These are phyloP conservation scores for Pyrenopolyporus hunteri DNA, from an alignment of 495 filamentous ascomycete species.

Conservation along the genomic window DNA sequence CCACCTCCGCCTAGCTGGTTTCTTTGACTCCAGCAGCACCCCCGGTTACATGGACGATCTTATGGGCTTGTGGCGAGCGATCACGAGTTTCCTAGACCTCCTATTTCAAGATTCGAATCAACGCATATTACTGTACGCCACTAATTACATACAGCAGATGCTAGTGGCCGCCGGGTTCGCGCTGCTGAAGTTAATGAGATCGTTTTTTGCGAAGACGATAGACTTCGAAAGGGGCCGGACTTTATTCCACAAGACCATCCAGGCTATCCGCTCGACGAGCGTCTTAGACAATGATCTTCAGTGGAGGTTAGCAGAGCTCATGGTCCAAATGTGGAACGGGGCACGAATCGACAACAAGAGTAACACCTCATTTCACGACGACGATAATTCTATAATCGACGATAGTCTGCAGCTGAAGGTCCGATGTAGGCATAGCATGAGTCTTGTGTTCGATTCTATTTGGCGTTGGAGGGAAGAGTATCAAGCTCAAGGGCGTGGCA, in stretches of 20 bases:
- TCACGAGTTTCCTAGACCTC: constrained; percentile 74
- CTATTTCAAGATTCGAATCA: constrained; percentile 59
- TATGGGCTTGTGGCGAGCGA: constrained; percentile 76
- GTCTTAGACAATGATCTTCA: constrained; percentile 84
- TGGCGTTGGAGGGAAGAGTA: constrained; percentile 93
- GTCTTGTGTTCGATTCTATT: constrained; percentile 87
- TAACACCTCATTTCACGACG: constrained; percentile 45
- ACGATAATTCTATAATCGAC: constrained; percentile 59
- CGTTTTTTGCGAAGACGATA: constrained; percentile 76
- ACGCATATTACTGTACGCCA: constrained; percentile 69
- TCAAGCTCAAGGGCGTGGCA: constrained; percentile 74
- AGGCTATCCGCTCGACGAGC: constrained; percentile 76
- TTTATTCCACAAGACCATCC: constrained; percentile 78
- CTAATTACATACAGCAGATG: constrained; percentile 92
- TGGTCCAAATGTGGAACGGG: constrained; percentile 90
- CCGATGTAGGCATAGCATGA: constrained; percentile 90
- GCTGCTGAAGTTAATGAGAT: constrained; percentile 82
- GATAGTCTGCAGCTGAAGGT: constrained; percentile 84
- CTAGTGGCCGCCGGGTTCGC: constrained; percentile 86
- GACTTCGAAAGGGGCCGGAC: constrained; percentile 75
- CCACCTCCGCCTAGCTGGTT: constrained; percentile 83
- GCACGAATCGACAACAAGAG: constrained; percentile 60
- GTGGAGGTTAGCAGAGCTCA: constrained; percentile 83
- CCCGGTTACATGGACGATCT: constrained; percentile 79
- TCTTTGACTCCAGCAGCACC: constrained; percentile 80